phyloP scores from a whole-genome alignment of 306 rosid genomes.

The Cucumis melo region DNA sequence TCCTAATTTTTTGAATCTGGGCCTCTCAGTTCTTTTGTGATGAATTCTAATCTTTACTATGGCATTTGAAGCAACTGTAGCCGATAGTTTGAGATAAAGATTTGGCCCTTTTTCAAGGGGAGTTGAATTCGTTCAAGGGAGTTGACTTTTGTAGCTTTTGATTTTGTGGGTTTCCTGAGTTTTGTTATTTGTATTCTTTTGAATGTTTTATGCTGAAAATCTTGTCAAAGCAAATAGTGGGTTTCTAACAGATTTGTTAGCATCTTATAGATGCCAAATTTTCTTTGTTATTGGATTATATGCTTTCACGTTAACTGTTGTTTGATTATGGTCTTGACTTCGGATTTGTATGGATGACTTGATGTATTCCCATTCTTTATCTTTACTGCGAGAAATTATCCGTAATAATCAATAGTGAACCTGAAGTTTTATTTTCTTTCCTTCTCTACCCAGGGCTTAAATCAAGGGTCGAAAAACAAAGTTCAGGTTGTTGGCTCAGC shows the following conservation, averaged over 20 bases:
- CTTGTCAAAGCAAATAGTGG: background rate
- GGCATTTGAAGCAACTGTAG: background rate
- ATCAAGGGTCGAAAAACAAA: constrained; percentile 62
- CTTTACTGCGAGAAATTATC: background rate
- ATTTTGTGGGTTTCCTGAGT: background rate
- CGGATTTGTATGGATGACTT: background rate
- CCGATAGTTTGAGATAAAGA: background rate
- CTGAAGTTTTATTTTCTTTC: background rate
- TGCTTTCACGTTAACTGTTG: background rate
- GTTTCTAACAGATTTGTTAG: background rate
- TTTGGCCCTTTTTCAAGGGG: background rate
- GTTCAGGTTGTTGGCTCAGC: constrained; percentile 61
- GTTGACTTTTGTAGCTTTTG: background rate
- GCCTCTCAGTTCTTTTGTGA: background rate
- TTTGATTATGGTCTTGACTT: background rate
- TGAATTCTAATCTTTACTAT: background rate
- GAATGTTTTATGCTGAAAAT: background rate
- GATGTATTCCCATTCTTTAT: background rate
- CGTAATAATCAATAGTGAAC: background rate
- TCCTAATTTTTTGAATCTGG: background rate
- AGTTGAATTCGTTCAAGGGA: background rate
- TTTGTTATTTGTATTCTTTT: background rate
- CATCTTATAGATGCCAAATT: background rate
- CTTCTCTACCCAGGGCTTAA: constrained; percentile 43
- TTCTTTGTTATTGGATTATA: background rate